phyloP scores from a whole-genome alignment of 176 grass and related monocot genomes.

The Zea mays region DNA sequence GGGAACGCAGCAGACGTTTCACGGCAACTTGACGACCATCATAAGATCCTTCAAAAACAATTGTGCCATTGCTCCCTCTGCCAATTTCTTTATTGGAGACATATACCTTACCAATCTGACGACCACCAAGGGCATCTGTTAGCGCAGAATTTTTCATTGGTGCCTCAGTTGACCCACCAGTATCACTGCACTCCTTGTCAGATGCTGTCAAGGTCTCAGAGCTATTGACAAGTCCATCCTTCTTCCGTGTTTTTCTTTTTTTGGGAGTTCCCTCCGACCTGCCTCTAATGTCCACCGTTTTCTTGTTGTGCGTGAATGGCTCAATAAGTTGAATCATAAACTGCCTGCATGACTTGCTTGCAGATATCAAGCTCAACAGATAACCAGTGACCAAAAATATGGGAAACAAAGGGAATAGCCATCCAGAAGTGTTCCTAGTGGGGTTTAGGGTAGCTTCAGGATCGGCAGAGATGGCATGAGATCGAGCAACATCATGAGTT shows the following conservation, averaged over 20 bases:
- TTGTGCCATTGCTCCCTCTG: slow-evolving; percentile 94
- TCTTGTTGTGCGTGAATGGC: slow-evolving; percentile 44
- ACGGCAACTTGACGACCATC: slow-evolving; percentile 83
- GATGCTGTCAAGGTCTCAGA: slow-evolving; percentile 30
- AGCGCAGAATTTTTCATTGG: slow-evolving; percentile 28
- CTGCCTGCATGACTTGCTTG: slow-evolving; percentile 35
- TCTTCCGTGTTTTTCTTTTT: slow-evolving; percentile 78
- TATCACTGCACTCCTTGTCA: slow-evolving; percentile 50
- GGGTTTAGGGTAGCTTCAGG: slow-evolving; percentile 25
- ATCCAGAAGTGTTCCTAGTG: slow-evolving; percentile 32
- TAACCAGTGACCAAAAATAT: slow-evolving; percentile 36
- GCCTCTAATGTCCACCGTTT: slow-evolving; percentile 43
- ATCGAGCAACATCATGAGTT: slow-evolving; percentile 31
- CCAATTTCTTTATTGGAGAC: slow-evolving; percentile 86
- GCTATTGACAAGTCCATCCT: slow-evolving; percentile 38
- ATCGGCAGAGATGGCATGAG: slow-evolving; percentile 29
- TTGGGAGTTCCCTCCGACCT: slow-evolving; percentile 54
- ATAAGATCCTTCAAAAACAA: slow-evolving; percentile 88
- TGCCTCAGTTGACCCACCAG: slow-evolving; percentile 35
- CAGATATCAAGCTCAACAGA: slow-evolving; percentile 39
- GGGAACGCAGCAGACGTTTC: slow-evolving; percentile 76
- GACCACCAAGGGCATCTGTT: slow-evolving; percentile 50
- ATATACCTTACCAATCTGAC: slow-evolving; percentile 75
- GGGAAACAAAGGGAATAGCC: slow-evolving; percentile 43
- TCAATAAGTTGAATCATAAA: slow-evolving; percentile 39